Conservation (phyloP, 2,329 filamentous ascomycete genomes). For the Bipolaris bicolor region DNA sequence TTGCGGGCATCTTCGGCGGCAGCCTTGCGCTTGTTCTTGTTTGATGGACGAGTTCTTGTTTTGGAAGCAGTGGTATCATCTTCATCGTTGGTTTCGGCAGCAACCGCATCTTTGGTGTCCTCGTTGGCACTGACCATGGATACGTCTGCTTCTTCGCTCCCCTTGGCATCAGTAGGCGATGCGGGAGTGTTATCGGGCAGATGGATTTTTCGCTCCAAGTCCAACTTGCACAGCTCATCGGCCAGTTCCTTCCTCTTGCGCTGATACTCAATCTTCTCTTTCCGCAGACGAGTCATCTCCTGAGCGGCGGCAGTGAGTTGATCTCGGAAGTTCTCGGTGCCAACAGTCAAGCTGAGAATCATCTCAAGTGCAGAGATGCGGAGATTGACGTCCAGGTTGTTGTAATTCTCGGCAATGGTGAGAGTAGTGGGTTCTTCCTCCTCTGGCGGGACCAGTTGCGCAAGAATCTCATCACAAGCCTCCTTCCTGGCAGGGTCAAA, state of each 20-base stretch:
- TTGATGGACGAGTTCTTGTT: slow-evolving; percentile 60
- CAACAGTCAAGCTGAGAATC: slow-evolving; percentile 81
- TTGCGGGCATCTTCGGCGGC: slow-evolving; percentile 66
- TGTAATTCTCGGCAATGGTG: slow-evolving; percentile 75
- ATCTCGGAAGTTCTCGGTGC: slow-evolving; percentile 82
- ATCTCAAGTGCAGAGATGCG: slow-evolving; percentile 82
- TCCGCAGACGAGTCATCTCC: slow-evolving; percentile 92
- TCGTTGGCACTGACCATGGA: slow-evolving; percentile 60
- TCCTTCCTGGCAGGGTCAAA: slow-evolving; percentile 72
- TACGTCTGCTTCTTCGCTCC: slow-evolving; percentile 66
- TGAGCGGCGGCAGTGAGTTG: slow-evolving; percentile 93
- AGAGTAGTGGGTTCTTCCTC: slow-evolving; percentile 74
- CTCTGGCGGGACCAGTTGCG: slow-evolving; percentile 79
- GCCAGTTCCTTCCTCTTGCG: slow-evolving; percentile 71
- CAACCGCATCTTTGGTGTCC: slow-evolving; percentile 66
- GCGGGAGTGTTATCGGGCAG: slow-evolving; percentile 74
- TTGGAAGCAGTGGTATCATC: slow-evolving; percentile 62
- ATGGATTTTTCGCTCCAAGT: slow-evolving; percentile 75
- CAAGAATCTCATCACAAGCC: slow-evolving; percentile 79
- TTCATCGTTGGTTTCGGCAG: slow-evolving; percentile 73
- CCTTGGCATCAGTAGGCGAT: slow-evolving; percentile 59
- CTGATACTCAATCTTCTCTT: slow-evolving; percentile 94
- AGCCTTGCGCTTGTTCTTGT: slow-evolving; percentile 77
- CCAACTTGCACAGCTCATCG: slow-evolving; percentile 72
- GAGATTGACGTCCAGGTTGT: slow-evolving; percentile 78